Evolutionary conservation across 108 stramenopile genomes (phyloP), one percentile per base, ranked within the genome.

Genomic region (Stephanodiscus minutulus): DNA sequence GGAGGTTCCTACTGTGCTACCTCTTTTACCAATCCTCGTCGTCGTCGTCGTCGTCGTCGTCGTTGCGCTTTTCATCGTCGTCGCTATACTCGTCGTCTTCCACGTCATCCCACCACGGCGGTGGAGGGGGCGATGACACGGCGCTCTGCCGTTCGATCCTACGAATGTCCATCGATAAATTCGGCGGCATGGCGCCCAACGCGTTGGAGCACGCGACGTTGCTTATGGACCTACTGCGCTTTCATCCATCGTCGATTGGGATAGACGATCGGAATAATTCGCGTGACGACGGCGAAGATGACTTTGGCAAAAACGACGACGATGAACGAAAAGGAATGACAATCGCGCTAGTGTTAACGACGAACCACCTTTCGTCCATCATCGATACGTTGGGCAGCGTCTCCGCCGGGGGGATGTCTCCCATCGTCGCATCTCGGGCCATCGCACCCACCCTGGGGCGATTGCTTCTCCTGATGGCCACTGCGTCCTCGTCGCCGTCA

Each of bases 161-260:
- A 20, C 70, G 64, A 33, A 64, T 63, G 12, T 60, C 69, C 1
- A 70, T 70, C 43, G 78, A 76, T 50, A 80, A 76, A 60, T 59
- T 80, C 21, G 70, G 79, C 61, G 74, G 74, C 37, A 79, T 76
- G 74, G 74, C 78, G 5, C 83, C 83, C 13, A 83, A 83, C 47
- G 74, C 83, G 6, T n/a, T 73, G 13, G 73, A 83, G 58, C 79
- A 81, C 61, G 69, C 79, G 5, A 44, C 20, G 10, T 37, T 83
- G 46, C 49, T 83, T 33, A 70, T 41, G 20, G 79, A 81, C 53
- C 68, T 83, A 24, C 41, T 82, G 46, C 49, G 44, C 18, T 77
- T 73, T 43, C 47, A 41, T 39, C 72, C 72, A 15, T 13, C 35
- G 8, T 27, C 17, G 31, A 44, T 61, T 68, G 22, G 60, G 18